Evolutionary conservation across 371 early-diverging fungal species (phyloP).

Genomic region (Amoeboaphelidium protococcarum): DNA sequence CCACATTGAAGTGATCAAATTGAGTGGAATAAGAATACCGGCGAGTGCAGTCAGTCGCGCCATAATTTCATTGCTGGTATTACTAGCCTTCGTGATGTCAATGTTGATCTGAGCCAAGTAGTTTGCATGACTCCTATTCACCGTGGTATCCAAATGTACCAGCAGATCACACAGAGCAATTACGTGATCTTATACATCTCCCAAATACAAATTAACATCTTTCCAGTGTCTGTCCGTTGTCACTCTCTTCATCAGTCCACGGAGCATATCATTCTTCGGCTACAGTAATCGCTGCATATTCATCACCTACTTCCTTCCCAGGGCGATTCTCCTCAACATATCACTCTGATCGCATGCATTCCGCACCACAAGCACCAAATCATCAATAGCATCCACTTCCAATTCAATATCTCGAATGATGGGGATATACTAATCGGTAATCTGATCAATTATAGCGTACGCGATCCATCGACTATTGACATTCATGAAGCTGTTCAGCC

Average conservation of each 20-base stretch:
- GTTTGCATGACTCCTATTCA: constrained; percentile 70
- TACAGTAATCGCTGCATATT: constrained; percentile 35
- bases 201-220: constrained; percentile 43
- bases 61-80: constrained; percentile 32
- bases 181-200: constrained; percentile 86
- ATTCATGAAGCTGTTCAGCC: constrained; percentile 17
- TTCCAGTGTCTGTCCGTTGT: background rate
- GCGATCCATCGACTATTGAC: constrained; percentile 41
- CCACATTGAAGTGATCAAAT: constrained; percentile 57
- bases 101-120: constrained; percentile 88
- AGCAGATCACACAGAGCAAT: constrained; percentile 72
- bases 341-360: constrained; percentile 60
- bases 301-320: constrained; percentile 50
- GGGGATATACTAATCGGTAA: constrained; percentile 57
- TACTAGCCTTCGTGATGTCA: constrained; percentile 71
- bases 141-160: constrained; percentile 63
- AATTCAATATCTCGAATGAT: constrained; percentile 42
- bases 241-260: constrained; percentile 40
- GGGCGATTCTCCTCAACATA: constrained; percentile 60
- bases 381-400: constrained; percentile 76
- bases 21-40: constrained; percentile 76
- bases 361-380: constrained; percentile 60
- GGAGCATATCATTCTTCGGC: constrained; percentile 52
- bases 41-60: constrained; percentile 52
- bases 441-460: constrained; percentile 59